A percentile compares a stretch with the other conserved stretches of the same genome.
These are phyloP conservation scores for Geotrichum macrosporum DNA, from an alignment of 1,139 yeast species.

Conservation along the genomic window DNA sequence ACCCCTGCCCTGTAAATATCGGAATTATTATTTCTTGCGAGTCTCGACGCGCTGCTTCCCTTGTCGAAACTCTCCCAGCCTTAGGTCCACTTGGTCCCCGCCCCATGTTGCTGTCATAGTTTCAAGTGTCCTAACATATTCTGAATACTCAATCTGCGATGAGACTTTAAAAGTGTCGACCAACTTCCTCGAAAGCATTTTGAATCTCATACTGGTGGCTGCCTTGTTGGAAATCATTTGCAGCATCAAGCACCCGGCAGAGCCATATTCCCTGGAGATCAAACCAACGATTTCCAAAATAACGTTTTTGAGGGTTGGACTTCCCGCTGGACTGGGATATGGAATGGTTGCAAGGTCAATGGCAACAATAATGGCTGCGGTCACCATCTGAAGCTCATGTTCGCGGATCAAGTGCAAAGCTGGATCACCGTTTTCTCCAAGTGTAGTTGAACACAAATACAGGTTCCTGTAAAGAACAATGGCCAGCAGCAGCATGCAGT, in stretches of 20 bases:
- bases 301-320: constrained; percentile 3
- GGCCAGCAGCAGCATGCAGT: constrained; percentile 8
- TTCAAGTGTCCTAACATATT: neutral
- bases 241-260: neutral
- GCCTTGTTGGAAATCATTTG: neutral
- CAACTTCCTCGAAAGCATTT: neutral
- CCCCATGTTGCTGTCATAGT: neutral
- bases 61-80: neutral
- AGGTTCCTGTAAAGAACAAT: constrained; percentile 9
- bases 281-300: constrained; percentile 9
- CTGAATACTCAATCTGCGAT: neutral
- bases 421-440: neutral
- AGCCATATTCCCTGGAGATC: constrained; percentile 8
- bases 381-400: constrained; percentile 5
- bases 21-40: neutral
- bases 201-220: neutral
- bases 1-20: constrained; percentile 18
- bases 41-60: neutral
- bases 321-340: constrained; percentile 10
- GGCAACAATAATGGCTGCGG: constrained; percentile 8
- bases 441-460: constrained; percentile 4
- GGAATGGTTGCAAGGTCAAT: constrained; percentile 12
- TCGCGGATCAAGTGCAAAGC: constrained; percentile 3
- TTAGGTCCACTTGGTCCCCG: neutral
- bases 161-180: neutral